Evolutionary conservation across 2,329 filamentous ascomycete genomes (phyloP).

Genomic region (Alternaria ventricosa): DNA sequence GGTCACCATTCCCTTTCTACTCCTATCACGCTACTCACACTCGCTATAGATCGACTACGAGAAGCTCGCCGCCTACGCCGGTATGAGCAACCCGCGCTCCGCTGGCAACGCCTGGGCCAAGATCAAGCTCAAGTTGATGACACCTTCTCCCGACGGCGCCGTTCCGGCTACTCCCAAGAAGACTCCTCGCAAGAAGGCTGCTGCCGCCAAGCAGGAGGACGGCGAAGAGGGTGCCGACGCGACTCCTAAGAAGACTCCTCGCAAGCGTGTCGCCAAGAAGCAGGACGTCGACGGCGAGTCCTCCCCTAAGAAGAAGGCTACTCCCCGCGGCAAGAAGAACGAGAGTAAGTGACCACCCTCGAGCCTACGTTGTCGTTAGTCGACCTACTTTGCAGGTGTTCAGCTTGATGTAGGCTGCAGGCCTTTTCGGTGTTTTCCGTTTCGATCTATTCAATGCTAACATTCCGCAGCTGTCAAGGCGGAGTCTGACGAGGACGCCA

Average conservation of each 20-base stretch:
- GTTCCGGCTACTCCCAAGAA: conserved; percentile 30
- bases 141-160: conserved; percentile 10
- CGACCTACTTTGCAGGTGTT: neutral
- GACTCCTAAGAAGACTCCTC: conserved; percentile 36
- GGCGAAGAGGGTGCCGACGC: conserved; percentile 20
- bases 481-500: conserved; percentile 7
- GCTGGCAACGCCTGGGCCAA: conserved; percentile 48
- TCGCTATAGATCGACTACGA: conserved; percentile 46
- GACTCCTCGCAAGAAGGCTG: conserved; percentile 24
- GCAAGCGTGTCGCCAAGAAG: conserved; percentile 44
- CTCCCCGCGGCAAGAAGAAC: conserved; percentile 30
- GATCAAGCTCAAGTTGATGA: conserved; percentile 42
- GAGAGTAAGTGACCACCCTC: conserved; percentile 14
- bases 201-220: conserved; percentile 10
- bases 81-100: conserved; percentile 48
- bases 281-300: conserved; percentile 40
- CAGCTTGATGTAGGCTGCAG: neutral
- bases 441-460: conserved; percentile 6
- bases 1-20: neutral
- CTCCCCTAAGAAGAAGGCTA: conserved; percentile 41
- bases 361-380: neutral
- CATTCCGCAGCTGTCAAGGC: conserved; percentile 15
- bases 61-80: conserved; percentile 43
- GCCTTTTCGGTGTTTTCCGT: neutral
- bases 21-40: conserved; percentile 7